Evolutionary conservation across 2,329 filamentous ascomycete genomes (phyloP), one percentile per base, ranked within the genome.

Genomic region (Arthrobotrys sinensis): DNA sequence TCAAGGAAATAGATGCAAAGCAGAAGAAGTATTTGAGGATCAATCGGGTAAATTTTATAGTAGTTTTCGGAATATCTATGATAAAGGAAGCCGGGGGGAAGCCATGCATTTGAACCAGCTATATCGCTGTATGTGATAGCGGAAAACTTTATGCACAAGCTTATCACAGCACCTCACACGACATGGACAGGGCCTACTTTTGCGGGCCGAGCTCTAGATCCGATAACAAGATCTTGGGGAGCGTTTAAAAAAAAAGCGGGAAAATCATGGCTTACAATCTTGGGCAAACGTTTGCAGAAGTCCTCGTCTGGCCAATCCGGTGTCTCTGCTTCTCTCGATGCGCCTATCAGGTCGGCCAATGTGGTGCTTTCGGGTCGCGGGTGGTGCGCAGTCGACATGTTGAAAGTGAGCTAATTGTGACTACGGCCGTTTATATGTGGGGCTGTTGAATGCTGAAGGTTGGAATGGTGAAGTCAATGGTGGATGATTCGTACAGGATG

Each of bases 241-340:
- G 4, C 1, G 3, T 3, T 4, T 36, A n/a, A 38, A 50, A 65
- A 34, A 45, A 53, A 50, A 36, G 32, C 34, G 46, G 57, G 48
- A 73, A 45, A 11, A n/a, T 32, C 2, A 36, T 16, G 21, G 68
- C 73, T 57, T 80, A 81, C 80, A 73, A 81, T 80, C 76, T 81
- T 81, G 43, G 81, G 81, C 32, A 81, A 50, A 28, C 72, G 66
- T 55, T 76, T 80, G 76, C 80, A 81, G 71, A 81, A 81, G 52
- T 76, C 69, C 45, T 78, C 67, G 21, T 77, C 66, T 52, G 57
- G 73, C 38, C 40, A 71, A 34, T 71, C 73, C 60, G 40, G 73
- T 43, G 52, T 72, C n/a, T 63, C 55, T 36, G 68, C 19, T 21
- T 48, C 60, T 46, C 34, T 55, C 45, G 55, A 46, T 32, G 57